Evolutionary conservation across 352 stramenopile species (phyloP).

Genomic region (Phytophthora quininea): DNA sequence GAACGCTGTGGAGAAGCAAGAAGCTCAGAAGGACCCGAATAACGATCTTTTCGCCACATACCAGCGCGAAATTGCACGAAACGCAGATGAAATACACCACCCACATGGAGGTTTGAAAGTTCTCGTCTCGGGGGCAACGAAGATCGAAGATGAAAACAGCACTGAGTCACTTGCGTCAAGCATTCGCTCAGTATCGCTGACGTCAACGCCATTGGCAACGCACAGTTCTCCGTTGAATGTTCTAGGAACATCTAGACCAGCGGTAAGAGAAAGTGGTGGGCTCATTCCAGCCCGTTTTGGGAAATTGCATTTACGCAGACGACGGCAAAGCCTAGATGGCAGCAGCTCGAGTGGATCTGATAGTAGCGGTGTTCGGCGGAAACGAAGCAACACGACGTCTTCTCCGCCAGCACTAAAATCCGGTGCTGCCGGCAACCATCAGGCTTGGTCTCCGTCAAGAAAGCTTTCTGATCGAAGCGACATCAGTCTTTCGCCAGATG

Average conservation of each 20-base stretch:
- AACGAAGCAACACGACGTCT: constrained; percentile 70
- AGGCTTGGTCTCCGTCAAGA: constrained; percentile 22
- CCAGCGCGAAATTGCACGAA: constrained; percentile 2
- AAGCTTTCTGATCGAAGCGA: constrained; percentile 28
- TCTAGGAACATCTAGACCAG: constrained; percentile 8
- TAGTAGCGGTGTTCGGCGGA: constrained; percentile 52
- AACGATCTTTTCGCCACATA: constrained; percentile 26
- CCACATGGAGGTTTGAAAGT: constrained; percentile 13
- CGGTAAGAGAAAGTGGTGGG: constrained; percentile 6
- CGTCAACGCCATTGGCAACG: constrained; percentile 31
- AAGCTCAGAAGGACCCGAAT: constrained; percentile 1
- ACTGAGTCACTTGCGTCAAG: constrained; percentile 60
- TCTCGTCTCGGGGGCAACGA: constrained; percentile 12
- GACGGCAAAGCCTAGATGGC: constrained; percentile 57
- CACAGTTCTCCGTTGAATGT: constrained; percentile 9
- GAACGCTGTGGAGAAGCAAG: constrained; percentile 35
- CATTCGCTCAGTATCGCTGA: constrained; percentile 53
- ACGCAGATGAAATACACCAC: constrained; percentile 5
- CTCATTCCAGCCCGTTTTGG: constrained; percentile 17
- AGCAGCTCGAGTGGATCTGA: constrained; percentile 70
- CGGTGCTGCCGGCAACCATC: constrained; percentile 1
- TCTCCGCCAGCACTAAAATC: constrained; percentile 21
- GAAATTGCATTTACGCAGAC: constrained; percentile 45
- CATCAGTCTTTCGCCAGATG: constrained; percentile 26
- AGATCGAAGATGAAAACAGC: constrained; percentile 37